These are phyloP conservation scores for Scalesia atractyloides DNA, from an alignment of 129 eudicot species.

Conservation along the genomic window DNA sequence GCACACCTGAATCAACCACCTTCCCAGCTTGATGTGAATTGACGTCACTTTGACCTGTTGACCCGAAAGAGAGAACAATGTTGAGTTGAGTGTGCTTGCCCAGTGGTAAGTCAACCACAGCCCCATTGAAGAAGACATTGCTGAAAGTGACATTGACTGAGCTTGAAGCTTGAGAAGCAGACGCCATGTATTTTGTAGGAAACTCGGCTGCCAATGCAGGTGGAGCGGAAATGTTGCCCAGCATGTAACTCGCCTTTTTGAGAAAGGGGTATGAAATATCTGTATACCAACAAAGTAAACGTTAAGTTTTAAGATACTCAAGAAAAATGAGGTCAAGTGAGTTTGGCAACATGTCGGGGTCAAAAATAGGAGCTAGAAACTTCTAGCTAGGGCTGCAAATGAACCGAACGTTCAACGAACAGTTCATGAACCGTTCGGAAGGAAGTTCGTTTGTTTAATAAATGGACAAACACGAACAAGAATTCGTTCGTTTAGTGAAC, in stretches of 20 bases:
- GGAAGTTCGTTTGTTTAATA: no score
- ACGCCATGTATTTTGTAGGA: slow-evolving; percentile 63
- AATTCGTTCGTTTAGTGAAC: no score
- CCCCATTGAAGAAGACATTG: slow-evolving; percentile 42
- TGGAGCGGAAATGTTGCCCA: slow-evolving; percentile 70
- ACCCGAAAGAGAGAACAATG: slow-evolving; percentile 58
- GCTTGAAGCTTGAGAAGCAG: slow-evolving; percentile 50
- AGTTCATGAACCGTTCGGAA: no score
- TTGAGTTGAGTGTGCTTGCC: slow-evolving; percentile 54
- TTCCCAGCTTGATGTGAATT: slow-evolving; percentile 36
- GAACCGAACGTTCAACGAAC: no score
- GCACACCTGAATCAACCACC: slow-evolving; percentile 29
- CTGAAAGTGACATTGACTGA: slow-evolving; percentile 58
- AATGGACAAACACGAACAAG: no score
- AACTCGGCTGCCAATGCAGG: slow-evolving; percentile 92
- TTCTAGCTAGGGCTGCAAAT: no score
- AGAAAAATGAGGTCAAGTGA: not conserved
- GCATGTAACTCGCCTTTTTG: slow-evolving; percentile 64
- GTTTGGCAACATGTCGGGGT: no score
- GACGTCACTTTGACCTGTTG: slow-evolving; percentile 36
- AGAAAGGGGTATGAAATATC: slow-evolving; percentile 51
- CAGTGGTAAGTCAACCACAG: slow-evolving; percentile 45
- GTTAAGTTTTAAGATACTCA: not conserved
- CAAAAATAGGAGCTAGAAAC: no score
- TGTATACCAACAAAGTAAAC: slow-evolving; percentile 35